phyloP scores from a whole-genome alignment of 2,329 filamentous ascomycete species.

The Pseudogymnoascus verrucosus region DNA sequence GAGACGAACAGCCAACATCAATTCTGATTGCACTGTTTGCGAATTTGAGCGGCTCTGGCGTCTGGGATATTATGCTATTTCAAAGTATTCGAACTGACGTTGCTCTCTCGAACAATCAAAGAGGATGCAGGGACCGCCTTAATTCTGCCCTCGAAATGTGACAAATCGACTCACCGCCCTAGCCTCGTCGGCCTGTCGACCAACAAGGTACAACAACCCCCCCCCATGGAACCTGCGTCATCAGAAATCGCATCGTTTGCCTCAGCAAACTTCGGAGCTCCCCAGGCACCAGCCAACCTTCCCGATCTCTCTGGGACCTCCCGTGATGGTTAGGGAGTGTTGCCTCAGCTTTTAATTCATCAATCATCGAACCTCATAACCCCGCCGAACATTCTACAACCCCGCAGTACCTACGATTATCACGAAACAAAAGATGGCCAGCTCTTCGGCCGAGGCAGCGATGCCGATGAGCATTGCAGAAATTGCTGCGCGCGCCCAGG shows the following conservation, averaged over 20 bases:
- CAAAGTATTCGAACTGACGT: neutral
- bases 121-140: slow-evolving; percentile 1
- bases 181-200: slow-evolving; percentile 7
- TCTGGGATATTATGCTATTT: neutral
- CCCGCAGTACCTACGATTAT: neutral
- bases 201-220: neutral
- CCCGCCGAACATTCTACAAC: neutral
- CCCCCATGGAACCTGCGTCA: neutral
- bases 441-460: slow-evolving; percentile 19
- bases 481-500: slow-evolving; percentile 65
- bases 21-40: neutral
- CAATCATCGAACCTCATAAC: neutral
- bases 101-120: neutral
- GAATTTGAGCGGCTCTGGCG: neutral
- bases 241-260: slow-evolving; percentile 1
- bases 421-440: slow-evolving; percentile 22
- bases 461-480: slow-evolving; percentile 66
- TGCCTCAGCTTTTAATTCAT: neutral
- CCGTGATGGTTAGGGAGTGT: neutral
- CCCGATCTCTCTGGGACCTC: neutral
- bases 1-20: slow-evolving; percentile 2
- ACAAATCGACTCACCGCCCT: slow-evolving; percentile 1
- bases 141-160: neutral
- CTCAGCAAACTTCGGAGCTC: neutral
- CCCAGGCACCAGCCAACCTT: neutral